A percentile compares a stretch with the other conserved stretches of the same genome.
phyloP scores from a whole-genome alignment of 2,329 filamentous ascomycete genomes.

The Sporothrix curviconia region DNA sequence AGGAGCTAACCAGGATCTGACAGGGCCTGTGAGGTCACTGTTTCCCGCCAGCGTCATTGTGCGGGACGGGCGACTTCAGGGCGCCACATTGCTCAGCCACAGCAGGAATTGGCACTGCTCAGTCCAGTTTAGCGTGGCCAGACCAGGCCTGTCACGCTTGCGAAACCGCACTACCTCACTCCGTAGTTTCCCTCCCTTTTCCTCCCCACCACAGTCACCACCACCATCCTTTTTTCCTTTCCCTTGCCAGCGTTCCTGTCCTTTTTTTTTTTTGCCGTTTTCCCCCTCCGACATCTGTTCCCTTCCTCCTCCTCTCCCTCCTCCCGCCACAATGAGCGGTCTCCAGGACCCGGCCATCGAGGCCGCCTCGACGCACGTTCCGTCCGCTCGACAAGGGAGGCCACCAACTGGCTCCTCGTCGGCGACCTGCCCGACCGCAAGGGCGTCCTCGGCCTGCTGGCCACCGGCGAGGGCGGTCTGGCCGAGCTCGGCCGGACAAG shows the following conservation, averaged over 20 bases:
- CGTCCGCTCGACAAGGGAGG: slow-evolving; percentile 60
- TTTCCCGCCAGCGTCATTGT: not conserved
- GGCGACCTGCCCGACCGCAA: slow-evolving; percentile 51
- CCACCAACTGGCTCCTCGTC: slow-evolving; percentile 61
- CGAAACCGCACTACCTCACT: no score
- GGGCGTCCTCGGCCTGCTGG: slow-evolving; percentile 46
- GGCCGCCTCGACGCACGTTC: slow-evolving; percentile 58
- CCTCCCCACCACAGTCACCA: not conserved
- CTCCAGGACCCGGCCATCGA: slow-evolving; percentile 52
- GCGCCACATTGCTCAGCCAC: slow-evolving; percentile 13
- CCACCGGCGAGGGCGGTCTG: slow-evolving; percentile 55
- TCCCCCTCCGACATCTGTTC: not conserved
- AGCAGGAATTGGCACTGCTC: not conserved
- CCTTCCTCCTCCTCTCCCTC: not conserved
- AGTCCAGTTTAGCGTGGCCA: no score
- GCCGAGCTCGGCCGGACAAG: slow-evolving; percentile 47
- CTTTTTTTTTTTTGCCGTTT: no score
- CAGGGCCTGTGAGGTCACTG: not conserved
- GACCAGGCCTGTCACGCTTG: no score
- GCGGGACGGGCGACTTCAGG: not conserved
- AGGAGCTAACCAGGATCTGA: not conserved
- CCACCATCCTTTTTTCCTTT: not conserved
- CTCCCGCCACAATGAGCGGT: slow-evolving; percentile 42
- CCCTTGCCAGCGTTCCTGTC: no score
- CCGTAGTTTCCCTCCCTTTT: no score